These are phyloP conservation scores for Sicyos baderoa DNA, from an alignment of 306 rosid genomes.

Conservation along the genomic window DNA sequence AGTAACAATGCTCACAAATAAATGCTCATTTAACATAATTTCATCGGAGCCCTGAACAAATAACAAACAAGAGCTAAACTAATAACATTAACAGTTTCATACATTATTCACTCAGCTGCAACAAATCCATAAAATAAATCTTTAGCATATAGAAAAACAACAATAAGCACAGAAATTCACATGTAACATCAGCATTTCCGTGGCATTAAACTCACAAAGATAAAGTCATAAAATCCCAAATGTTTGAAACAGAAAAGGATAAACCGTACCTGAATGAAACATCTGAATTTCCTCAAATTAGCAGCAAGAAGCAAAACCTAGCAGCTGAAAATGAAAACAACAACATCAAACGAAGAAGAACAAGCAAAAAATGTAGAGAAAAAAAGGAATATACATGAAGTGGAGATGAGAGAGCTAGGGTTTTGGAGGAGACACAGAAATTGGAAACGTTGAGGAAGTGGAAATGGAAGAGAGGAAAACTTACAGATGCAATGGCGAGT, in stretches of 20 bases:
- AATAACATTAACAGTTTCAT: not conserved
- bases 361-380: too few relatives aligned
- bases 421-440: not conserved
- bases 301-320: not conserved
- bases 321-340: not conserved
- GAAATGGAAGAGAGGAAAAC: not conserved
- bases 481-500: slow-evolving; percentile 1
- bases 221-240: not conserved
- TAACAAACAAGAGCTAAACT: not conserved
- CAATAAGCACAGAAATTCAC: not conserved
- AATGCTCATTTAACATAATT: not conserved
- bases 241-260: not conserved
- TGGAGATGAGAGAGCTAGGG: not conserved
- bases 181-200: not conserved
- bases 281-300: not conserved
- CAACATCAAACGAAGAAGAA: not conserved
- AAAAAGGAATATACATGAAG: not conserved
- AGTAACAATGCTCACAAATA: not conserved
- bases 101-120: not conserved
- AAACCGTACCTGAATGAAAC: slow-evolving; percentile 4
- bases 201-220: not conserved
- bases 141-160: not conserved
- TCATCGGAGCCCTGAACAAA: not conserved
- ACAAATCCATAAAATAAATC: not conserved
- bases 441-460: not conserved